Percentiles rank a stretch among this genome's conserved stretches.
Evolutionary conservation across 176 grass and related monocot species (phyloP).

Genomic region (Musa itinerans): DNA sequence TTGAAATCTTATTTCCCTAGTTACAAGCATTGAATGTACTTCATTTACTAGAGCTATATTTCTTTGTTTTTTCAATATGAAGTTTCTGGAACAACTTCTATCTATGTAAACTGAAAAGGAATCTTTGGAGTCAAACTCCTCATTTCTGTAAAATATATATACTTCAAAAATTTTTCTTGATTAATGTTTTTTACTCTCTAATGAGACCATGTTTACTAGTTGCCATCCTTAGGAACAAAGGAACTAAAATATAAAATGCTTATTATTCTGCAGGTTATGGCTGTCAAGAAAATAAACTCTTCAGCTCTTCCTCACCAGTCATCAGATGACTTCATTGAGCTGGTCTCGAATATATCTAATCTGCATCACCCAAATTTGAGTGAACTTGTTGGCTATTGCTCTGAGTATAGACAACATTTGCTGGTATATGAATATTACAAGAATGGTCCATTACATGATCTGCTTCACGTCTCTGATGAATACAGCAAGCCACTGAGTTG

Average conservation of each 20-base stretch:
- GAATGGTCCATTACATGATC: conserved; percentile 82
- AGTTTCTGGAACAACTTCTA: too few relatives aligned
- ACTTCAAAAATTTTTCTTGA: too few relatives aligned
- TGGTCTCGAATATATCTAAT: conserved; percentile 56
- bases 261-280: conserved; percentile 53
- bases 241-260: neutral
- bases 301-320: conserved; percentile 59
- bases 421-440: conserved; percentile 83
- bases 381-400: conserved; percentile 84
- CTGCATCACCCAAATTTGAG: conserved; percentile 77
- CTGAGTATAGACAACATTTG: conserved; percentile 85
- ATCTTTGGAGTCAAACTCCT: too few relatives aligned
- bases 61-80: too few relatives aligned
- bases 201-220: neutral
- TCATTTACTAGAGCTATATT: neutral
- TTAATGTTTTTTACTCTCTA: too few relatives aligned
- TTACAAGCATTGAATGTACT: neutral
- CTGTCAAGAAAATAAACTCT: conserved; percentile 84
- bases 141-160: too few relatives aligned
- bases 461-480: conserved; percentile 79
- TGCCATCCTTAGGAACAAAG: neutral
- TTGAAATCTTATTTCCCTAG: neutral
- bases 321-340: conserved; percentile 75
- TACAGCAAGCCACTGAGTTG: conserved; percentile 78
- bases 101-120: too few relatives aligned